Conservation (phyloP, 1,139 yeast genomes). For the Yamadazyma mexicana region DNA sequence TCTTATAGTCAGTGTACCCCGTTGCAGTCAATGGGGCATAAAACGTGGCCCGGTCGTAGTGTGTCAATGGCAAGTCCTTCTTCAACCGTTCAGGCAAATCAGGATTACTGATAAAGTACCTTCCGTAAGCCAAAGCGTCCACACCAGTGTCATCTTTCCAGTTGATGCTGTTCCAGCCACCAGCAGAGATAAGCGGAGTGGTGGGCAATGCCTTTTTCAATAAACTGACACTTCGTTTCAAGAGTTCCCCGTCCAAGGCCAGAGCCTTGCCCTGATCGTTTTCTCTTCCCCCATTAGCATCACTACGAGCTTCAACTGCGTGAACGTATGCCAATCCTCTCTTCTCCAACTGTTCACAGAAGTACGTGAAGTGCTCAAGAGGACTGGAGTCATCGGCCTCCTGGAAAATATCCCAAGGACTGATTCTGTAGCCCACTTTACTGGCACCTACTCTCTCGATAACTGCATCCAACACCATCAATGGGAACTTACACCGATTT, state of each 20-base stretch:
- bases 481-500: conserved; percentile 54
- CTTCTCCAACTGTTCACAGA: conserved; percentile 20
- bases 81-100: conserved; percentile 42
- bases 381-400: conserved; percentile 18
- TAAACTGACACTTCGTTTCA: conserved; percentile 17
- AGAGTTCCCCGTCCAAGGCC: conserved; percentile 5
- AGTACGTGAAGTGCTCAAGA: conserved; percentile 15
- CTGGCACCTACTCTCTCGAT: conserved; percentile 34
- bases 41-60: conserved; percentile 24
- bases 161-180: conserved; percentile 15
- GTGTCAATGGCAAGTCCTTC: conserved; percentile 13
- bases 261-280: conserved; percentile 12
- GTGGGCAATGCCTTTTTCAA: conserved; percentile 15
- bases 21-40: conserved; percentile 16
- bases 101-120: conserved; percentile 50
- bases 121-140: conserved; percentile 39
- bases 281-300: conserved; percentile 20
- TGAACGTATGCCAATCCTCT: conserved; percentile 24
- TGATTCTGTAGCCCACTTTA: conserved; percentile 22
- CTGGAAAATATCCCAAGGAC: conserved; percentile 24
- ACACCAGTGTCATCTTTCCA: conserved; percentile 5
- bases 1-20: conserved; percentile 12
- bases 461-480: conserved; percentile 55
- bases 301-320: conserved; percentile 22
- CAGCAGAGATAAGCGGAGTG: conserved; percentile 18